Conservation (phyloP, 208 protist species). For the Wallacemonas collosoma region DNA sequence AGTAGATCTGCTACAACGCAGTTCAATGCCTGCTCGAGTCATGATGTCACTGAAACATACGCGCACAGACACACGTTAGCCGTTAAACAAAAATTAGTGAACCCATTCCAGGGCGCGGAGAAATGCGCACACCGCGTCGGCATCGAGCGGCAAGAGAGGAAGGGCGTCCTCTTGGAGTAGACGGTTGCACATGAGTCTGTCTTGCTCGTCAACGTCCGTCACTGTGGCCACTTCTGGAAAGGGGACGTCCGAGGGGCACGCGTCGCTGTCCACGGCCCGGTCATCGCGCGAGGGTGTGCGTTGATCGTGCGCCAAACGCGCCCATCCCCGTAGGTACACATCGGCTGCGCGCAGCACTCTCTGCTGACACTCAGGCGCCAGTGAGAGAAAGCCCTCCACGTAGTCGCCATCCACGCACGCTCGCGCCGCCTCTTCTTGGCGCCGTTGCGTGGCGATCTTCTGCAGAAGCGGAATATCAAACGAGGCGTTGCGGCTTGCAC, state of each 20-base stretch:
- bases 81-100: constrained; percentile 31
- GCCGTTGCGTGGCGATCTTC: constrained; percentile 12
- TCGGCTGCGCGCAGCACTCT: constrained; percentile 24
- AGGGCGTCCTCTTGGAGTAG: constrained; percentile 25
- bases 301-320: neutral
- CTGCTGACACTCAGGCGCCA: constrained; percentile 11
- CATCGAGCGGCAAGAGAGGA: constrained; percentile 38
- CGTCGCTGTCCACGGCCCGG: neutral
- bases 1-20: too few relatives aligned
- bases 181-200: neutral
- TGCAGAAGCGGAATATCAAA: constrained; percentile 28
- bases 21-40: too few relatives aligned
- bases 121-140: constrained; percentile 32
- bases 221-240: neutral
- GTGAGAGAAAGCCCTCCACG: constrained; percentile 42
- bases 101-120: constrained; percentile 48
- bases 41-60: too few relatives aligned
- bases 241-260: neutral
- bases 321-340: constrained; percentile 3
- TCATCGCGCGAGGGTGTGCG: neutral
- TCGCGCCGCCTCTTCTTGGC: constrained; percentile 19
- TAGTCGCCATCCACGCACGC: constrained; percentile 47
- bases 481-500: constrained; percentile 40
- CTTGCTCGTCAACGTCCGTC: neutral
- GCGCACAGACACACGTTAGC: neutral